phyloP scores from a whole-genome alignment of 805 yeast genomes.

The Lipomyces kockii region DNA sequence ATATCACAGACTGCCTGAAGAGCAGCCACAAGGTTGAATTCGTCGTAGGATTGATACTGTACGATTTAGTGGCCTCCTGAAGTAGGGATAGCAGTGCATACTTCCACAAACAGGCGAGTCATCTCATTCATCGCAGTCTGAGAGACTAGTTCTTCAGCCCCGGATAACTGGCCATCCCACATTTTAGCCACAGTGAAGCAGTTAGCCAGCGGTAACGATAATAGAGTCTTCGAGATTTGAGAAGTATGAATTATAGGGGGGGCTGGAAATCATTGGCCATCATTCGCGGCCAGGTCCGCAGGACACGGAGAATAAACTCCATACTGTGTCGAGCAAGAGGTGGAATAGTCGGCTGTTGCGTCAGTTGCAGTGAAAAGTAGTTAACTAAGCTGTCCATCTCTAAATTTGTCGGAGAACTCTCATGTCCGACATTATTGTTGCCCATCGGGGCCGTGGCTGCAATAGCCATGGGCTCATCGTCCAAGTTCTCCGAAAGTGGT shows the following conservation, averaged over 20 bases:
- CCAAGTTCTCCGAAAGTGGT: no score
- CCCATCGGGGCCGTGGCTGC: no score
- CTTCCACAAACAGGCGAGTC: no score
- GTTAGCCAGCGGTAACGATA: neutral
- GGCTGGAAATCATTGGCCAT: neutral
- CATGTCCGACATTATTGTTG: no score
- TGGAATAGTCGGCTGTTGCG: neutral
- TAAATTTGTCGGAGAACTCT: no score
- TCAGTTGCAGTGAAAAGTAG: no score
- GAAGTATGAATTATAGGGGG: neutral
- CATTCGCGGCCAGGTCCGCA: neutral
- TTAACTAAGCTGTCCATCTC: no score
- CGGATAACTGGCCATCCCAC: neutral
- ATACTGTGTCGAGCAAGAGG: neutral
- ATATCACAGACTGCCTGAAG: neutral
- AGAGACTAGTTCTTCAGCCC: neutral
- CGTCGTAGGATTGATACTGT: neutral
- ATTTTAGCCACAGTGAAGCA: slow-evolving; percentile 1
- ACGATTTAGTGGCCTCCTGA: neutral
- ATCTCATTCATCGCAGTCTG: no score
- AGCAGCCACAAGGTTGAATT: neutral
- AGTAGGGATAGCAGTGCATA: no score
- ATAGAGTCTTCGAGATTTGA: neutral
- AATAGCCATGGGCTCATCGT: no score
- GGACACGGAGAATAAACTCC: neutral